These are phyloP conservation scores for Wickerhamiella australiensis DNA, from an alignment of 805 yeast species.

Conservation along the genomic window DNA sequence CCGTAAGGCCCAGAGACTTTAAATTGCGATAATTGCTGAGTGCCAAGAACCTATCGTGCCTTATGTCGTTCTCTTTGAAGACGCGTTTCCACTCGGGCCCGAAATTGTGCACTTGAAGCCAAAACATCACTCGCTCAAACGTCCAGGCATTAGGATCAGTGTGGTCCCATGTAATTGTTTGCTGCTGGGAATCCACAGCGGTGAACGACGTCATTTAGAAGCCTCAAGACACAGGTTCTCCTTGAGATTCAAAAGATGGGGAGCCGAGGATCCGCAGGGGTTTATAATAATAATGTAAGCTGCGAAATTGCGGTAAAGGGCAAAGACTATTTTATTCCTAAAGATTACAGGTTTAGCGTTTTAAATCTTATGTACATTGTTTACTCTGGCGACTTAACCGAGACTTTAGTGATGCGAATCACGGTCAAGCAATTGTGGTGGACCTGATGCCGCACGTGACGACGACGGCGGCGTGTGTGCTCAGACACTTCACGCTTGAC, in stretches of 20 bases:
- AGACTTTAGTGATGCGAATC: slow-evolving; percentile 61
- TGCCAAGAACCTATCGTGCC: slow-evolving; percentile 52
- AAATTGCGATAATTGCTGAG: slow-evolving; percentile 58
- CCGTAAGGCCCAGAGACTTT: slow-evolving; percentile 32
- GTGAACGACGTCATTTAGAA: background rate
- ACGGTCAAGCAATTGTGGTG: slow-evolving; percentile 67
- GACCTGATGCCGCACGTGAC: slow-evolving; percentile 55
- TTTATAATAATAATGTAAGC: background rate
- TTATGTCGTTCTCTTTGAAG: slow-evolving; percentile 44
- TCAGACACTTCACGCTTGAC: slow-evolving; percentile 53
- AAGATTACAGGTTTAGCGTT: background rate
- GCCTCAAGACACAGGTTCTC: background rate
- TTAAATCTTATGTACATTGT: slow-evolving; percentile 19
- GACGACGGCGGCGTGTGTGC: slow-evolving; percentile 67
- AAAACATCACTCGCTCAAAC: slow-evolving; percentile 46
- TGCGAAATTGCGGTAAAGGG: background rate
- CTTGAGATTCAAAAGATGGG: background rate
- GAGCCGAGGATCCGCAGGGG: background rate
- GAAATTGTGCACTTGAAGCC: slow-evolving; percentile 61
- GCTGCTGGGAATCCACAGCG: background rate
- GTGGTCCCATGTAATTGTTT: slow-evolving; percentile 10
- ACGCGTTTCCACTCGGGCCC: slow-evolving; percentile 62
- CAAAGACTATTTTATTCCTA: too few species aligned
- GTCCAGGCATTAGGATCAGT: slow-evolving; percentile 45
- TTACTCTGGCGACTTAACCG: slow-evolving; percentile 29